Evolutionary conservation across 2,329 filamentous ascomycete genomes (phyloP), one percentile per base, ranked within the genome.

Genomic region (Trichoderma gracile): DNA sequence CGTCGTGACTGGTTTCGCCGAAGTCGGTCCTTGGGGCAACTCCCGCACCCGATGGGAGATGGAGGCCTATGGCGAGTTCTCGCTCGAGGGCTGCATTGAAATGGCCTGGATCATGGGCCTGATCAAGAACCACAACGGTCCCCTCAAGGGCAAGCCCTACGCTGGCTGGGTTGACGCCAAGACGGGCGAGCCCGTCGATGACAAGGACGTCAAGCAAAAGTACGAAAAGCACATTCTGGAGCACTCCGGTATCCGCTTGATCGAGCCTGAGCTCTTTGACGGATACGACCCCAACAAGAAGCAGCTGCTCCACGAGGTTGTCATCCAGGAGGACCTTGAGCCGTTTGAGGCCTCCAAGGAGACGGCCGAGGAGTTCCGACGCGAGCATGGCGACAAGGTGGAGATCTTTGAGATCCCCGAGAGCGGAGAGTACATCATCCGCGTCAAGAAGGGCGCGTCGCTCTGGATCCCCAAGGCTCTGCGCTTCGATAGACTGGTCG

Each of bases 21-120:
- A 99, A 77, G 88, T 97, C 67, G 93, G 95, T 54, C 95, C 95
- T 8, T 99, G 95, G 96, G 95, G 95, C 82, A 99, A 98, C 82
- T 94, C 95, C 3, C 89, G 95, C 73, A 99, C 95, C 52, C 89
- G 95, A 67, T 99, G 95, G 95, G 95, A 99, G 82, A 99, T 99
- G 94, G 95, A 99, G 78, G 93, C 95, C 1, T 89, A 93, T 70
- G 95, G 95, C 75, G 86, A 97, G 74, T 99, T 99, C 81, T 98
- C 95, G 9, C 86, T 99, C 15, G 96, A 99, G 78, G 95, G 95
- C 33, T 98, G 95, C 73, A 90, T 99, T 66, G 95, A 99, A 79
- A 99, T 99, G 95, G 93, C 95, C 38, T 99, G 95, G 95, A 92
- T 99, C 78, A 99, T 98, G 94, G 95, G 95, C 74, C 87, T 98